phyloP scores from a whole-genome alignment of 2,329 filamentous ascomycete species.

The Leptoxyphium fumago region DNA sequence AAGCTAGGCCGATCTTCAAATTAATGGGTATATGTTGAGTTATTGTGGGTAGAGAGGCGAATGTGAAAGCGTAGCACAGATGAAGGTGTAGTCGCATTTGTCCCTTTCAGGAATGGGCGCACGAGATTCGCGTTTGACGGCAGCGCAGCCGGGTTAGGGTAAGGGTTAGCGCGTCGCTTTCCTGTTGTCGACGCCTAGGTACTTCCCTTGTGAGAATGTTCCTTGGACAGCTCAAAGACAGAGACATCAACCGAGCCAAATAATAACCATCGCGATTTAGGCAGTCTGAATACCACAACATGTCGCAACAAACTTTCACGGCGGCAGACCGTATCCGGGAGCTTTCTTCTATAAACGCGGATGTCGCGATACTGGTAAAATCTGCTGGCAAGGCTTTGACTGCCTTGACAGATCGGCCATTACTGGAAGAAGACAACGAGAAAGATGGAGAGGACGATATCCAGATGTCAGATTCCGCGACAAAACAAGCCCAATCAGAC shows the following conservation, averaged over 20 bases:
- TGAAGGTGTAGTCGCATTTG: background rate
- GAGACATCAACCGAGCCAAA: no score
- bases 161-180: no score
- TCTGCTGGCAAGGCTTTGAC: slow-evolving; percentile 49
- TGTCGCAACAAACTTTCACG: slow-evolving; percentile 31
- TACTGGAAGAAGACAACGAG: slow-evolving; percentile 9
- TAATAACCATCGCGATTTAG: no score
- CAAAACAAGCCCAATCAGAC: background rate
- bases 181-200: no score
- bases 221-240: no score
- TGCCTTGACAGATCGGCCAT: slow-evolving; percentile 41
- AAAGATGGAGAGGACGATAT: slow-evolving; percentile 14
- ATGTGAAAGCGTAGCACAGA: no score
- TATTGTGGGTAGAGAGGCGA: no score
- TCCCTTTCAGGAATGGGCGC: background rate
- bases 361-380: slow-evolving; percentile 40
- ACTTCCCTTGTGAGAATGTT: no score
- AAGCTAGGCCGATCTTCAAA: no score
- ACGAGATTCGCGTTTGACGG: background rate
- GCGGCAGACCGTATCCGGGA: slow-evolving; percentile 67
- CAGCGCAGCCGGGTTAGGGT: background rate
- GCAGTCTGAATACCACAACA: background rate
- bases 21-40: no score
- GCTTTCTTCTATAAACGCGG: slow-evolving; percentile 60
- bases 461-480: slow-evolving; percentile 34